Evolutionary conservation across 2,329 filamentous ascomycete species (phyloP).

Genomic region (Aspergillus jensenii): DNA sequence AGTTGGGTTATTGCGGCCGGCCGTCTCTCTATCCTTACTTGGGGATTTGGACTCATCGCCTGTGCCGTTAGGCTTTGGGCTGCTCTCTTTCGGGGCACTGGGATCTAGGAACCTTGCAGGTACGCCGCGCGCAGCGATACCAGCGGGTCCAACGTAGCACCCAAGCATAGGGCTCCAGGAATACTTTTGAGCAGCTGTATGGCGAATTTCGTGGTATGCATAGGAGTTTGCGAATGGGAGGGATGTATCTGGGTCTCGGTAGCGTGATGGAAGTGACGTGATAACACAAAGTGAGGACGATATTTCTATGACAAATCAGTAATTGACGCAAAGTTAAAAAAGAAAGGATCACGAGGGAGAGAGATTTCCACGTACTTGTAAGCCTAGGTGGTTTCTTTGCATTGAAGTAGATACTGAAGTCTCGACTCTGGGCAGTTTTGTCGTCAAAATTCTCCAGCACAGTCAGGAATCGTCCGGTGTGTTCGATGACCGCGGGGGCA

Average conservation of each 20-base stretch:
- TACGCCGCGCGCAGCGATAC: slow-evolving; percentile 69
- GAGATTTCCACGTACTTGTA: slow-evolving; percentile 41
- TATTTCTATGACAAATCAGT: slow-evolving; percentile 37
- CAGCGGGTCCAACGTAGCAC: slow-evolving; percentile 71
- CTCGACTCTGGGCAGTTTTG: slow-evolving; percentile 53
- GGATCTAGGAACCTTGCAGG: slow-evolving; percentile 67
- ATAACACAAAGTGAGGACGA: slow-evolving; percentile 69
- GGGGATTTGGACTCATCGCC: slow-evolving; percentile 2
- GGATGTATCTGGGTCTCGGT: slow-evolving; percentile 80
- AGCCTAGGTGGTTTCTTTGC: slow-evolving; percentile 49
- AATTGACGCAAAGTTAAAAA: background rate
- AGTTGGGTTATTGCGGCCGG: background rate
- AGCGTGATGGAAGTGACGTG: slow-evolving; percentile 76
- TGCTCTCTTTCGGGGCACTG: slow-evolving; percentile 15
- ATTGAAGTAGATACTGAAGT: slow-evolving; percentile 58
- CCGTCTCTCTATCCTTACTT: slow-evolving; percentile 5
- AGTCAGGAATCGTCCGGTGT: slow-evolving; percentile 58
- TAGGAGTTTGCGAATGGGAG: slow-evolving; percentile 76
- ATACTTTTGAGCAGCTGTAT: slow-evolving; percentile 70
- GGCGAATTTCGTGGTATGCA: slow-evolving; percentile 76
- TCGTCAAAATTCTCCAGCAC: slow-evolving; percentile 60
- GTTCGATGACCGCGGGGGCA: slow-evolving; percentile 43
- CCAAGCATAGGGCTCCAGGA: slow-evolving; percentile 79
- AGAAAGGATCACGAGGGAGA: background rate
- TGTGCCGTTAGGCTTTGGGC: slow-evolving; percentile 7